These are phyloP conservation scores for Pythium guiyangense DNA, from an alignment of 352 stramenopile genomes.

Conservation along the genomic window DNA sequence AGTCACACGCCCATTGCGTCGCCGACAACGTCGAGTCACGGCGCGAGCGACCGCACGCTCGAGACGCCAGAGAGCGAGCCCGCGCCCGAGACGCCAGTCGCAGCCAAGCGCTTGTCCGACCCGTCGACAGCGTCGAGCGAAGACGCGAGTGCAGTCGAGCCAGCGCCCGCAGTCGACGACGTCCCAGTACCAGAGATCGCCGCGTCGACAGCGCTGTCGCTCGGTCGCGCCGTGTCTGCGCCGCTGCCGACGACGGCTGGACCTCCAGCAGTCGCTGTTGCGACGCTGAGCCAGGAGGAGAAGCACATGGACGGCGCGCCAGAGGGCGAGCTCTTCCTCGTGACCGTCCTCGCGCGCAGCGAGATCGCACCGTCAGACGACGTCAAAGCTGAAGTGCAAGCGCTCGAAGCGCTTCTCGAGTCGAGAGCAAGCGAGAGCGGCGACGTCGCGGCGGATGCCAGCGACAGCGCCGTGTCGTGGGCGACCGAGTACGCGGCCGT, in stretches of 20 bases:
- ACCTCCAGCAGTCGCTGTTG: constrained; percentile 8
- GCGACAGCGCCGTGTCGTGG: constrained; percentile 23
- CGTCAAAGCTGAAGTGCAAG: constrained; percentile 20
- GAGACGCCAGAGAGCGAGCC: no score
- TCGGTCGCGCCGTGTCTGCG: neutral
- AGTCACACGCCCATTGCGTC: constrained; percentile 3
- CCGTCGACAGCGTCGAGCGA: no score
- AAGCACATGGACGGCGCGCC: constrained; percentile 42
- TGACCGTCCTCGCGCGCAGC: constrained; percentile 38
- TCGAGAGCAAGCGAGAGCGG: constrained; percentile 3
- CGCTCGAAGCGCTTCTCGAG: constrained; percentile 29
- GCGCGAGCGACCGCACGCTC: neutral
- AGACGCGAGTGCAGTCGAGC: no score
- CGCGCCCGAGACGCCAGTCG: no score
- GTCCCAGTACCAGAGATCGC: neutral
- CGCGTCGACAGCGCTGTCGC: neutral
- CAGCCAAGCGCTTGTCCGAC: no score
- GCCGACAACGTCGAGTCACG: neutral
- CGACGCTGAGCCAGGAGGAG: constrained; percentile 23
- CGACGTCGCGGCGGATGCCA: neutral
- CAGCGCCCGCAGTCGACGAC: neutral
- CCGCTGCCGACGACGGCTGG: neutral
- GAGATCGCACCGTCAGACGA: constrained; percentile 40
- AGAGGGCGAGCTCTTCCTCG: constrained; percentile 52
- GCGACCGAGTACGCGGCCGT: constrained; percentile 36